Conservation (phyloP, 192 early-diverging fungal species). For the Coemansia sp. region DNA sequence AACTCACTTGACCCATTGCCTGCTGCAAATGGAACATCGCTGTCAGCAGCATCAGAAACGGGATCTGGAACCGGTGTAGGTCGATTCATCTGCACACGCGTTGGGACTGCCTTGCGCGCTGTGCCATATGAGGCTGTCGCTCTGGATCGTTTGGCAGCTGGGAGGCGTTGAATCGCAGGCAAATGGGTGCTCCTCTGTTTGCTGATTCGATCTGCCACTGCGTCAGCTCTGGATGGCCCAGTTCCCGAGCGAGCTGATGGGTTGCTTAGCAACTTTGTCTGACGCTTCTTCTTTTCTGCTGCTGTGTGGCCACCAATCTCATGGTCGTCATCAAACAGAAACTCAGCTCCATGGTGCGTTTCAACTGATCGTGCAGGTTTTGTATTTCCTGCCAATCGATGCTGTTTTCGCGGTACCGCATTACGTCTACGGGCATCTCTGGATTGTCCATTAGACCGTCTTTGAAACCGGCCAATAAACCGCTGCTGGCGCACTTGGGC, state of each 20-base stretch:
- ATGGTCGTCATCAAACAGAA: constrained; percentile 42
- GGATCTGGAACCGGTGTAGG: too few relatives aligned
- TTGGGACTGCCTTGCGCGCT: constrained; percentile 16
- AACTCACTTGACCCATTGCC: neutral
- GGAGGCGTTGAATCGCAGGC: too few relatives aligned
- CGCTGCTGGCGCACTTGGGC: constrained; percentile 6
- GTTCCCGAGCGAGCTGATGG: neutral
- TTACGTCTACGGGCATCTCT: too few relatives aligned
- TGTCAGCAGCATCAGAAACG: too few relatives aligned
- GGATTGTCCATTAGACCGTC: neutral
- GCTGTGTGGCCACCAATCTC: neutral
- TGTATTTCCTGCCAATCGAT: too few relatives aligned
- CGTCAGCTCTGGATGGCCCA: constrained; percentile 8
- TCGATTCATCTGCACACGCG: constrained; percentile 6
- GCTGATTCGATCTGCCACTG: constrained; percentile 12
- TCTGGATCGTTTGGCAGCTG: too few relatives aligned
- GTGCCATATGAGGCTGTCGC: too few relatives aligned
- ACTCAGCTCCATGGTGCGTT: constrained; percentile 11
- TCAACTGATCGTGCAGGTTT: too few relatives aligned
- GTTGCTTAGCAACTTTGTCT: constrained; percentile 29
- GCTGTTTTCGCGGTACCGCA: too few relatives aligned
- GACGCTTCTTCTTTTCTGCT: neutral
- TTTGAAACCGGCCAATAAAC: constrained; percentile 17
- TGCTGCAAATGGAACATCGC: too few relatives aligned
- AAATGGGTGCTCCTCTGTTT: neutral